Conservation (phyloP, 2,329 filamentous ascomycete species). For the Juglanconis oblonga region DNA sequence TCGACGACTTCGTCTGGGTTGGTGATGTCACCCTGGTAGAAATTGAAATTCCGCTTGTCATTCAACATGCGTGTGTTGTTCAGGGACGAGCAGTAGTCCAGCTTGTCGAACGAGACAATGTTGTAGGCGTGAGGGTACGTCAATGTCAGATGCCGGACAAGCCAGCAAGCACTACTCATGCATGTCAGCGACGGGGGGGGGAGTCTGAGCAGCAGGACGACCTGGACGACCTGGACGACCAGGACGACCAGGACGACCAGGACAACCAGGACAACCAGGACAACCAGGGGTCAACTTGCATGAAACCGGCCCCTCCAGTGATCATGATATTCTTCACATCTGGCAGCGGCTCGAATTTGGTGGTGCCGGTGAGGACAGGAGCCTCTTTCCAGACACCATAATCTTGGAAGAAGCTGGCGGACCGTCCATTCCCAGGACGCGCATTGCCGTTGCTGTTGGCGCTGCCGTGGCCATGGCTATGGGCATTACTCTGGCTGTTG, state of each 20-base stretch:
- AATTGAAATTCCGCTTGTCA: constrained; percentile 68
- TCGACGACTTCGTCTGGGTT: constrained; percentile 66
- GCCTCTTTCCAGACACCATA: constrained; percentile 69
- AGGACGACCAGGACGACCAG: too few relatives aligned
- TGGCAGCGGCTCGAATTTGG: constrained; percentile 64
- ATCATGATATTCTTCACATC: constrained; percentile 80
- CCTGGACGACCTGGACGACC: too few relatives aligned
- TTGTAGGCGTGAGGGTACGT: constrained; percentile 75
- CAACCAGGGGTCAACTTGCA: constrained; percentile 58
- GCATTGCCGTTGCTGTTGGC: not conserved
- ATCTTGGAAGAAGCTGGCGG: constrained; percentile 51
- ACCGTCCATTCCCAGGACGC: constrained; percentile 23
- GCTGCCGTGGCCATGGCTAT: not conserved
- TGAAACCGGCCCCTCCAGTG: constrained; percentile 81
- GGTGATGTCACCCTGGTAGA: constrained; percentile 77
- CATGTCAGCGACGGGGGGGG: constrained; percentile 19
- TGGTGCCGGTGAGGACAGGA: constrained; percentile 66
- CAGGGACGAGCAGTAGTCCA: constrained; percentile 77
- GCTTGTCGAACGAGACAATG: constrained; percentile 79
- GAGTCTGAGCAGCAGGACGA: not conserved
- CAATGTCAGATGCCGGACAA: constrained; percentile 72
- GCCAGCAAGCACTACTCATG: constrained; percentile 68
- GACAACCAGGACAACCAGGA: too few relatives aligned
- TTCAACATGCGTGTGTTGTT: constrained; percentile 74
- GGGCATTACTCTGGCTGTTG: not conserved